Conservation (phyloP, 225 moss, liverwort and hornwort genomes). For the Physcomitrellopsis africana region DNA sequence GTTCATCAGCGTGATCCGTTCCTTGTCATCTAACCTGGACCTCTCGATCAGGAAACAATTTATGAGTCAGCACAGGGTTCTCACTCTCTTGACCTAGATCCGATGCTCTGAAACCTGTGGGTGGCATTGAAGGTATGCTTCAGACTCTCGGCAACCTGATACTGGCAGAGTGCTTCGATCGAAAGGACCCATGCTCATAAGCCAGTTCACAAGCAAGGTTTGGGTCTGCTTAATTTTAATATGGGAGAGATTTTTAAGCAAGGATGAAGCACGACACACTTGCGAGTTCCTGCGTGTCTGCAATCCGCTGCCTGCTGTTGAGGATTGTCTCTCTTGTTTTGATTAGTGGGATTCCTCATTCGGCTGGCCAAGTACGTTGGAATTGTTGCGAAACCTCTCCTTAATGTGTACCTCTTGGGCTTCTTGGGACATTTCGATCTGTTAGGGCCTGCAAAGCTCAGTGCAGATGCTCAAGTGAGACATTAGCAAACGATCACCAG, state of each 20-base stretch:
- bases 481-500: neutral
- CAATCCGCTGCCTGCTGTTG: conserved; percentile 31
- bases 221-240: neutral
- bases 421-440: conserved; percentile 39
- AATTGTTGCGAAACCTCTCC: conserved; percentile 47
- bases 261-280: conserved; percentile 28
- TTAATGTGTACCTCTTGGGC: conserved; percentile 41
- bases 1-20: conserved; percentile 42
- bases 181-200: too few species aligned
- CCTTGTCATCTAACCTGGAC: conserved; percentile 51
- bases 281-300: conserved; percentile 40
- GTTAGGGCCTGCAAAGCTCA: conserved; percentile 24
- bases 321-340: conserved; percentile 32
- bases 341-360: neutral
- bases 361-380: conserved; percentile 35
- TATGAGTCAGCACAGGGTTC: too few species aligned
- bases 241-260: neutral
- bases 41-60: neutral
- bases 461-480: neutral
- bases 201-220: neutral
- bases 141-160: too few species aligned
- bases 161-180: too few species aligned
- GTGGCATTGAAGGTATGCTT: too few species aligned
- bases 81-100: too few species aligned
- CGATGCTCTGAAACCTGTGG: too few species aligned